Percentiles rank a stretch among this genome's conserved stretches.
Evolutionary conservation across 2,329 filamentous ascomycete genomes (phyloP).

Genomic region (Ceratocystis lukuohia): DNA sequence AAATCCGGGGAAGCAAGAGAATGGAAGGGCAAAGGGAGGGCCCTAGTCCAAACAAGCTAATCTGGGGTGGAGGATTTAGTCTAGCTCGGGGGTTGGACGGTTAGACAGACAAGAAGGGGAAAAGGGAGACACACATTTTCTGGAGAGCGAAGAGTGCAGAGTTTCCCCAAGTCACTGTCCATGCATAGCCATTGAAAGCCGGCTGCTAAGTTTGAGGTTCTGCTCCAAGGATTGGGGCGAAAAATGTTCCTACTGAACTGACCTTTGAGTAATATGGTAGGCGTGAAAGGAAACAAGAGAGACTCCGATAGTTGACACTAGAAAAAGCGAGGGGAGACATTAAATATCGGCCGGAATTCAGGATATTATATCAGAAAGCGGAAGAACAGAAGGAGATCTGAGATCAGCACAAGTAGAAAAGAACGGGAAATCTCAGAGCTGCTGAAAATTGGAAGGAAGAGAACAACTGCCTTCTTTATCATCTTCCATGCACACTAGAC

Average conservation of each 20-base stretch:
- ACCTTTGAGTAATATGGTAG: not conserved
- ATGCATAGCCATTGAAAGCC: not conserved
- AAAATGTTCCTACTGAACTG: not conserved
- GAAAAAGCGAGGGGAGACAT: not conserved
- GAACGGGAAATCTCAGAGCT: not conserved
- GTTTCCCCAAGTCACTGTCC: not conserved
- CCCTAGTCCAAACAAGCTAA: constrained; percentile 3
- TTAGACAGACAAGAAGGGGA: not conserved
- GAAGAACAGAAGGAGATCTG: not conserved
- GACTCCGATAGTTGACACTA: not conserved
- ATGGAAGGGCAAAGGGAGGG: not conserved
- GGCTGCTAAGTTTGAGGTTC: constrained; percentile 8
- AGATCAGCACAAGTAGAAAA: not conserved
- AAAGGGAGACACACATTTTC: not conserved
- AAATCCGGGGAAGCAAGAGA: constrained; percentile 11
- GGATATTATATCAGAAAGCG: no score
- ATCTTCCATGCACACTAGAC: not conserved
- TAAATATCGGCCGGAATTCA: not conserved
- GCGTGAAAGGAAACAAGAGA: not conserved
- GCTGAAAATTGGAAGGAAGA: no score
- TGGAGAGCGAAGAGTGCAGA: not conserved
- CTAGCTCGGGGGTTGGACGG: not conserved
- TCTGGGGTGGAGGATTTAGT: not conserved
- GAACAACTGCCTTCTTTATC: no score
- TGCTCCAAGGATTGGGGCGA: constrained; percentile 10